Conservation (phyloP, 2,329 filamentous ascomycete species). For the Verticillium dahliae region DNA sequence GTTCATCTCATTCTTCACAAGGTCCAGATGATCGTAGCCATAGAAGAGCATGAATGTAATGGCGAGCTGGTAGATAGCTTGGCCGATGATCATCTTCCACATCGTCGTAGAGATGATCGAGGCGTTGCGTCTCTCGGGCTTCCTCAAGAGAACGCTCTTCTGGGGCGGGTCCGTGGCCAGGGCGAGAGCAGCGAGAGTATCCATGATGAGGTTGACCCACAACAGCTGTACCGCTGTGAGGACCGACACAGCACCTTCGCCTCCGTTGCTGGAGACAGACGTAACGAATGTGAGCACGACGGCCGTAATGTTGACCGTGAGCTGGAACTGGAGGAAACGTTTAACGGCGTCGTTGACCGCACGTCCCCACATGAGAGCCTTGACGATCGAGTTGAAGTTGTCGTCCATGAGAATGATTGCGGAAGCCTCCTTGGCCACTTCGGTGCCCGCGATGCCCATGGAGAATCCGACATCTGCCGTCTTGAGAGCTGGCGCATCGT, state of each 20-base stretch:
- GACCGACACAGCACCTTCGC: slow-evolving; percentile 58
- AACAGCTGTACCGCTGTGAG: slow-evolving; percentile 85
- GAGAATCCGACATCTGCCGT: slow-evolving; percentile 79
- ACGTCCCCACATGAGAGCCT: slow-evolving; percentile 74
- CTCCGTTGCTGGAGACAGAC: slow-evolving; percentile 57
- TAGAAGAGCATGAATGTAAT: slow-evolving; percentile 79
- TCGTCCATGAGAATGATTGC: slow-evolving; percentile 85
- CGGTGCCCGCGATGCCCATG: slow-evolving; percentile 78
- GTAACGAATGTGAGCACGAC: slow-evolving; percentile 84
- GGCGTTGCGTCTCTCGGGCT: slow-evolving; percentile 52
- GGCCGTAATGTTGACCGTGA: slow-evolving; percentile 88
- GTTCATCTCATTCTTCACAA: slow-evolving; percentile 6
- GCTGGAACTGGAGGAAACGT: slow-evolving; percentile 70
- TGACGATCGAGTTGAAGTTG: slow-evolving; percentile 81
- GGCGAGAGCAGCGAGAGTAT: slow-evolving; percentile 84
- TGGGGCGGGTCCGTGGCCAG: slow-evolving; percentile 87
- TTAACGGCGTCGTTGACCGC: slow-evolving; percentile 73
- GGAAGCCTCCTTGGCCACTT: slow-evolving; percentile 79
- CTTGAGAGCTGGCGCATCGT: slow-evolving; percentile 75
- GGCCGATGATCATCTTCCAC: slow-evolving; percentile 99
- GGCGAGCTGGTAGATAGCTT: slow-evolving; percentile 82
- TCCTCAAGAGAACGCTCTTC: slow-evolving; percentile 71
- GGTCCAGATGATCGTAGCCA: slow-evolving; percentile 39
- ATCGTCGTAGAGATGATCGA: slow-evolving; percentile 78
- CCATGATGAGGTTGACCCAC: slow-evolving; percentile 98